Percentiles rank a stretch among this genome's conserved stretches.
phyloP scores from a whole-genome alignment of 345 rosid species.

The Eucalyptus decipiens region DNA sequence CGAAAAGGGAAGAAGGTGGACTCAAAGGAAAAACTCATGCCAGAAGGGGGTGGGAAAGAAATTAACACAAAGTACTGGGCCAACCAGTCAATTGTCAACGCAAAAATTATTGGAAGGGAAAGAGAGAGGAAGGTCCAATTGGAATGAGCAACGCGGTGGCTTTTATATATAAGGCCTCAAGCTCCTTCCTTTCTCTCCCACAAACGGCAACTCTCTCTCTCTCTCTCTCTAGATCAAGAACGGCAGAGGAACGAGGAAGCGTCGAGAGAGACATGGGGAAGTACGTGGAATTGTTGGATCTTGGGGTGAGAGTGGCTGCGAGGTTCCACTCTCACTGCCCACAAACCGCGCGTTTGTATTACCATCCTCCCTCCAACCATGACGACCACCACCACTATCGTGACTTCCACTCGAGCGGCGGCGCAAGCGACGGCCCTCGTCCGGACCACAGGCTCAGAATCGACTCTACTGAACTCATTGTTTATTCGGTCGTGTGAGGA shows the following conservation, averaged over 20 bases:
- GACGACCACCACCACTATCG: not conserved
- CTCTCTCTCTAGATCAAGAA: not conserved
- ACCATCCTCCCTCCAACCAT: slow-evolving; percentile 39
- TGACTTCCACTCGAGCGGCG: not conserved
- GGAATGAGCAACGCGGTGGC: not conserved
- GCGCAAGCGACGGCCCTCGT: not conserved
- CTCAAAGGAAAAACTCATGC: not conserved
- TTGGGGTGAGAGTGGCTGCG: slow-evolving; percentile 29
- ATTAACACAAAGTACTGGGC: not conserved
- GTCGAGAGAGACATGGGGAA: slow-evolving; percentile 18
- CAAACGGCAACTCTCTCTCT: not conserved
- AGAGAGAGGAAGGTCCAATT: not conserved
- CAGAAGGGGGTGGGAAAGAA: not conserved
- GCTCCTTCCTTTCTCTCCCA: not conserved
- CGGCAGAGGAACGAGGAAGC: not conserved
- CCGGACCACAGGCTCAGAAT: not conserved
- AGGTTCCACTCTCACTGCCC: slow-evolving; percentile 61
- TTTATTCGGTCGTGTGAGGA: not conserved
- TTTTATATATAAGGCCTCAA: not conserved
- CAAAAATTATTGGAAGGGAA: not conserved
- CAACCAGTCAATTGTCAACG: not conserved
- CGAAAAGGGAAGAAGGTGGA: not conserved
- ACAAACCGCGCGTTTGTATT: slow-evolving; percentile 42
- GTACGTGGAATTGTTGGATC: slow-evolving; percentile 35
- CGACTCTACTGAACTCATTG: not conserved